Evolutionary conservation across 2,329 filamentous ascomycete genomes (phyloP), one percentile per base, ranked within the genome.

Genomic region (Chaetomium sp.): DNA sequence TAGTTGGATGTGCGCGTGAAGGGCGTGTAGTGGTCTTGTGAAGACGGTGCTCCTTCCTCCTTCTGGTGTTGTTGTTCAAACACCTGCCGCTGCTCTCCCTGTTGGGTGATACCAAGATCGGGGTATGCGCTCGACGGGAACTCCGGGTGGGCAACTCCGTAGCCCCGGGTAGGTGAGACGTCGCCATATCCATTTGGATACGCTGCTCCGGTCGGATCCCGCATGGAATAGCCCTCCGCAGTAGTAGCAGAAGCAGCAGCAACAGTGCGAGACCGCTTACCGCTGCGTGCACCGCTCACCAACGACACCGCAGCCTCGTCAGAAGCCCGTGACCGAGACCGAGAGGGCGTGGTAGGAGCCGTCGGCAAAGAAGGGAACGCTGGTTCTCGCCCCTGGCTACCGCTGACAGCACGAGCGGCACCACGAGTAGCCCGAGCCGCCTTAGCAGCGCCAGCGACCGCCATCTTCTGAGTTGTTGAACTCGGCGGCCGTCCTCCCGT

Each of bases 1-100:
- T 64, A 64, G 33, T 62, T 57, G 10, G 59, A 54, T 4, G 58
- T 49, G 6, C 62, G 63, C 51, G 64, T 55, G 38, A 66, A 65
- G 7, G 60, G 60, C 47, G 58, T 61, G 9, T 38, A 53, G 14
- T 34, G n/a, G 14, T 14, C 2, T 5, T 34, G 42, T 5, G 42
- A 41, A 33, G 50, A n/a, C 5, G 45, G 19, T 14, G 35, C 38
- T 12, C 11, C 6, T 19, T 27, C 19, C 19, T 27, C 19, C 2
- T 27, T 27, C 19, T 0, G 34, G 9, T 11, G 27, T 37, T n/a
- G 10, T 2, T 7, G 14, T 34, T 12, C 7, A 19, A 11, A 19
- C 2, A 27, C 19, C 19, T 27, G 19, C 32, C 36, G 42, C 19
- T 44, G 40, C 14, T 11, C 51, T 2, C 11, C 37, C 19, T 49